Conservation (phyloP, 345 rosid species). For the Gossypium longicalyx region DNA sequence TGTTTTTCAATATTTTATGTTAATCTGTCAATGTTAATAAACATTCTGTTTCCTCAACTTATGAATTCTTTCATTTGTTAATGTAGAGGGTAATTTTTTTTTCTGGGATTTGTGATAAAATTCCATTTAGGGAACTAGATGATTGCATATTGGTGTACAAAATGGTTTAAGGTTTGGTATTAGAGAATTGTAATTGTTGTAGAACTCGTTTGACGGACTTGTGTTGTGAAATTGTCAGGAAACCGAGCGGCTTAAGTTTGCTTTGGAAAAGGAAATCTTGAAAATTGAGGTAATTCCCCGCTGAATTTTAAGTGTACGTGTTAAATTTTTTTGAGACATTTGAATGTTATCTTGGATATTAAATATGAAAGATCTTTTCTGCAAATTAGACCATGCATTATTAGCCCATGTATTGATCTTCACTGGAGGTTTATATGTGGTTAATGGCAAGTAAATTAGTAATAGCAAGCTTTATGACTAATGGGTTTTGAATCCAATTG, state of each 20-base stretch:
- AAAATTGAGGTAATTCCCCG: constrained; percentile 57
- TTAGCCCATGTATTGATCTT: neutral
- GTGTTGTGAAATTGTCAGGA: constrained; percentile 47
- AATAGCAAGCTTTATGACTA: neutral
- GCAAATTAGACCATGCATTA: neutral
- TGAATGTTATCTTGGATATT: neutral
- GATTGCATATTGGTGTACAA: neutral
- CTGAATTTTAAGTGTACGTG: no score
- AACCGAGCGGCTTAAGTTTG: constrained; percentile 57
- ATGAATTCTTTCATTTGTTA: neutral
- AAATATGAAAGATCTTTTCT: neutral
- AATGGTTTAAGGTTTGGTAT: neutral
- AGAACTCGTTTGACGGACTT: constrained; percentile 23
- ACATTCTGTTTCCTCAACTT: neutral
- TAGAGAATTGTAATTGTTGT: neutral
- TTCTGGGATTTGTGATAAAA: neutral
- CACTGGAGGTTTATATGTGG: neutral
- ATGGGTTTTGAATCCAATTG: neutral
- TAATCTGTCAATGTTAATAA: neutral
- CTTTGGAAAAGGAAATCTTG: constrained; percentile 65
- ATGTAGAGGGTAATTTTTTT: neutral
- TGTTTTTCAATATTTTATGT: neutral
- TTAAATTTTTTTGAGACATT: neutral
- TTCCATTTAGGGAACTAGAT: neutral
- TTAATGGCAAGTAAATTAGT: neutral